Evolutionary conservation across 2,329 filamentous ascomycete genomes (phyloP), one percentile per base, ranked within the genome.

Genomic region (Cercospora zeae-maydis): DNA sequence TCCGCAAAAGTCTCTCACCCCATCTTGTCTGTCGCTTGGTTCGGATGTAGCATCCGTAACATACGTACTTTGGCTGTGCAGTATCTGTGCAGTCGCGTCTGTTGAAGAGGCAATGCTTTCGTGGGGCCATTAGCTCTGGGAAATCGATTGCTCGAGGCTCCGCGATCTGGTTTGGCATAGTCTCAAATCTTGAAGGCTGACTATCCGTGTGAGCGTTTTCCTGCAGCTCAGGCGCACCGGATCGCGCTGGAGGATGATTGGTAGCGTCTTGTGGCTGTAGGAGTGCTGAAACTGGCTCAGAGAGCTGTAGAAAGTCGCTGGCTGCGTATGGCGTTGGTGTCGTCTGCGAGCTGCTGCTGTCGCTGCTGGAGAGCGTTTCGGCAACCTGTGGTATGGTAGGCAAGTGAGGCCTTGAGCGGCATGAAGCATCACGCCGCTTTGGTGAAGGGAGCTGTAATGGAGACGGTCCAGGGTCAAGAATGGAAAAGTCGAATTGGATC

Each of bases 381-480:
- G 49, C 30, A 3, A 53, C 31, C 5, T 34, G 49, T 4, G 30
- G 27, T 21, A 53, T 53, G 49, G 49, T 19, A 16, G 49, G 49
- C 9, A 53, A 10, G n/a, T 53, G 49, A 14, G n/a, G 27, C 13
- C 4, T 53, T 6, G 49, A 53, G 30, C 42, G 42, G 21, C 42
- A 49, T n/a, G 21, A 21, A 3, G 31, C 14, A 16, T 34, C 31
- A 16, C n/a, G 36, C 10, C 11, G 54, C 54, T 30, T 21, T 11
- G 57, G 57, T 7, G 57, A 59, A 3, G 57, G 57, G 10, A 59
- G 45, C 33, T 59, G 42, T 6, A 59, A 33, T 27, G 57, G 57
- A 9, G 45, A 49, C 10, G 33, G 42, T 27, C 14, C 31, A 27
- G 39, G 45, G 11, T 59, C 30, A 14, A 59, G 13, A 2, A 59